These are phyloP conservation scores for Colletotrichum neosansevieriae DNA, from an alignment of 2,329 filamentous ascomycete species.

Conservation along the genomic window DNA sequence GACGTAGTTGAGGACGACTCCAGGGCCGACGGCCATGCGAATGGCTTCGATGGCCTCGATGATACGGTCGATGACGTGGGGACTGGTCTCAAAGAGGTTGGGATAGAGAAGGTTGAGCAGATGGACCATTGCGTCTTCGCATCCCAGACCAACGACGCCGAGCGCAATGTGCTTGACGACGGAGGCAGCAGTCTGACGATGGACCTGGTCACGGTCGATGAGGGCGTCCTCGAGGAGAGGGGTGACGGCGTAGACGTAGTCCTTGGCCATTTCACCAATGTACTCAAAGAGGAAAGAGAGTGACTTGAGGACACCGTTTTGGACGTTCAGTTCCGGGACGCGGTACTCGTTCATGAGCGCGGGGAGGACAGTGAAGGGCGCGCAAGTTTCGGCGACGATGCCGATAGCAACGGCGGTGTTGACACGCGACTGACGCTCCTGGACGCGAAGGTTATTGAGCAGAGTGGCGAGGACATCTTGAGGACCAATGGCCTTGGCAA, in stretches of 20 bases:
- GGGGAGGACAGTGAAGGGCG: slow-evolving; percentile 97
- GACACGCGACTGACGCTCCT: slow-evolving; percentile 97
- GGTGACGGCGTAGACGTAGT: slow-evolving; percentile 98
- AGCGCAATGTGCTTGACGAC: slow-evolving; percentile 98
- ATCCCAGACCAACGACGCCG: slow-evolving; percentile 96
- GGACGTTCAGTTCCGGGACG: slow-evolving; percentile 97
- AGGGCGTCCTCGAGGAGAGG: slow-evolving; percentile 96
- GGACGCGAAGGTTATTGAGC: slow-evolving; percentile 95
- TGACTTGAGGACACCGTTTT: slow-evolving; percentile 97
- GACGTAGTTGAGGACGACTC: slow-evolving; percentile 95
- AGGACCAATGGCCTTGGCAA: slow-evolving; percentile 97
- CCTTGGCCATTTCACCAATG: slow-evolving; percentile 99
- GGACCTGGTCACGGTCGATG: slow-evolving; percentile 97
- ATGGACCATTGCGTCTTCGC: slow-evolving; percentile 98
- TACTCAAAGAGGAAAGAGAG: slow-evolving; percentile 98
- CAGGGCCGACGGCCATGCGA: slow-evolving; percentile 91
- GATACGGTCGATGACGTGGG: slow-evolving; percentile 97
- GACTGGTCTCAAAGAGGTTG: slow-evolving; percentile 97
- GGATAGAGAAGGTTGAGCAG: slow-evolving; percentile 95
- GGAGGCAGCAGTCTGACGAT: slow-evolving; percentile 94
- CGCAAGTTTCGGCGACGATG: slow-evolving; percentile 98
- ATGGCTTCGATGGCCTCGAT: slow-evolving; percentile 98
- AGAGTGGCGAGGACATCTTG: slow-evolving; percentile 97
- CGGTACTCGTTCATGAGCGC: slow-evolving; percentile 99
- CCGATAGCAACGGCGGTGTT: slow-evolving; percentile 98